Base-by-base conservation (phyloP, 177 flowering plant genomes). In the Telopea speciosissima region DNA sequence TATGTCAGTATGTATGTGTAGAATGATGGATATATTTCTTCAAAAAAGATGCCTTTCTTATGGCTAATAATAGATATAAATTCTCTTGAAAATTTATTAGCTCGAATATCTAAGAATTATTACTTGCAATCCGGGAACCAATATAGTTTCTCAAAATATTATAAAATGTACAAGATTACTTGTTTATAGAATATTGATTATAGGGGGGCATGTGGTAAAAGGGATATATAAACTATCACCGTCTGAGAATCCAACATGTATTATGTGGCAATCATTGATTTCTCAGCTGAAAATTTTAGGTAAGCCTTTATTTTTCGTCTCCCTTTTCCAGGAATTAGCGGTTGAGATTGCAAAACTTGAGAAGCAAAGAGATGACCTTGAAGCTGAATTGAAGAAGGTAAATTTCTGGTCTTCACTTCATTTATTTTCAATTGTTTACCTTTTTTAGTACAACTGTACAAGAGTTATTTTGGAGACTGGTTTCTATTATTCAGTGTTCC, bases 301-400 rank as follows among this genome's bases (percentile, higher is more conserved):
- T 65, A 22, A 52, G 62, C 64, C 54, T 26, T 58, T 45, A 24
- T 24, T 25, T 45, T 64, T 26, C 26, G 17, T 74, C 49, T 21
- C 12, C 52, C 40, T 81, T 75, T 70, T 76, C 54, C 86, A 94
- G 98, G 98, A 92, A 62, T 22, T 94, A 80, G 74, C 68, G 36
- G 76, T 65, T 22, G 93, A 92, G 75, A 84, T 92, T 72, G 75
- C 71, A 73, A 80, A 70, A 59, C 88, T 92, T 66, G 88, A 94
- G 75, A 84, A 77, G 70, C 81, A 78, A 77, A 89, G 81, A 72
- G 83, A 85, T 74, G 89, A 85, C 44, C 91, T 94, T 61, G 97
- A 92, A 84, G 88, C 83, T 72, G 83, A 83, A 76, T 69, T 94
- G 73, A 90, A 81, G 72, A 85, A 80, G 97, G 98, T 94, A 75